A percentile compares a stretch with the other conserved stretches of the same genome.
Conservation (phyloP, 228 moss, liverwort and hornwort species). For the Sphagnum fallax region DNA sequence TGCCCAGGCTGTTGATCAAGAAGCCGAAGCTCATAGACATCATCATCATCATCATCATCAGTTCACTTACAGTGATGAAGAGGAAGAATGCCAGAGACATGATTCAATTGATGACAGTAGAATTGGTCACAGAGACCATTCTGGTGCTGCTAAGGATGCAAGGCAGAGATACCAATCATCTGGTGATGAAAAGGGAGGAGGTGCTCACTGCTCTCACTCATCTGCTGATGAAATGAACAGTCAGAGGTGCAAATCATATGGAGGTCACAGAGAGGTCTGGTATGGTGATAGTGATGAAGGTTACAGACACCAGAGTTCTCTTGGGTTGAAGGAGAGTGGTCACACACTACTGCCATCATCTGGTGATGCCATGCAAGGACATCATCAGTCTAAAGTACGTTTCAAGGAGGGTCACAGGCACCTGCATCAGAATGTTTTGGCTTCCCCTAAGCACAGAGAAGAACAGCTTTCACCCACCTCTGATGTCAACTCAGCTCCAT, state of each 20-base stretch:
- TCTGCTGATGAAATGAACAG: not conserved
- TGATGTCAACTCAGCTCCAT: constrained; percentile 8
- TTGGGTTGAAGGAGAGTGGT: constrained; percentile 12
- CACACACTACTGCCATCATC: constrained; percentile 8
- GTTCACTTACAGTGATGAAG: too few relatives aligned
- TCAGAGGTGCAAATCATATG: constrained; percentile 25
- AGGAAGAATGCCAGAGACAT: too few relatives aligned
- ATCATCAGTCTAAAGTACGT: constrained; percentile 1
- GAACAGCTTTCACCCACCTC: not conserved
- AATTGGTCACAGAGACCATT: too few relatives aligned
- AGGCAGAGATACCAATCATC: constrained; percentile 12
- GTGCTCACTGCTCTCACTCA: constrained; percentile 7
- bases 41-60: too few relatives aligned
- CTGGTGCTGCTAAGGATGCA: too few relatives aligned
- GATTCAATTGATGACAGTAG: too few relatives aligned
- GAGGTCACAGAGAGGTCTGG: constrained; percentile 23
- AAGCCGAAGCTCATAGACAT: too few relatives aligned
- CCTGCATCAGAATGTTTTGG: constrained; percentile 1
- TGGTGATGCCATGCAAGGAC: constrained; percentile 1
- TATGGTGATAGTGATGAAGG: constrained; percentile 13
- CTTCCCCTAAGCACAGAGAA: constrained; percentile 7
- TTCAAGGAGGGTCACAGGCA: constrained; percentile 7
- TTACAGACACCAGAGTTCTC: constrained; percentile 17
- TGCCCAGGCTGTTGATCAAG: too few relatives aligned
- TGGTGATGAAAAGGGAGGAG: constrained; percentile 22